Evolutionary conservation across 116 monocot genomes (phyloP), one percentile per base, ranked within the genome.

Genomic region (Trichopus zeylanicus): DNA sequence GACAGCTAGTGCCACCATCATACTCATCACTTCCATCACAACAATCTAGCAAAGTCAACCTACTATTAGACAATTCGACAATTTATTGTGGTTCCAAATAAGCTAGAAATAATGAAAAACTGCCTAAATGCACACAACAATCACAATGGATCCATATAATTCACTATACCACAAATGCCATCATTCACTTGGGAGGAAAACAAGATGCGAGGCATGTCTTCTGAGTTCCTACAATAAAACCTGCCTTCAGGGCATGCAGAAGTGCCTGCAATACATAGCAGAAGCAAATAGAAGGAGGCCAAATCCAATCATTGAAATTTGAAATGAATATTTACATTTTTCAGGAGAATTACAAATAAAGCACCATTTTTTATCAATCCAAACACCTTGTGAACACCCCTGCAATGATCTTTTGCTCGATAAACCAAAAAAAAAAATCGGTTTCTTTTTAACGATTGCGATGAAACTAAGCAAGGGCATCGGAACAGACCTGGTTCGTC

Each of bases 1-100:
- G 73, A 61, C 95, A 97, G 24, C 8, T 42, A 11, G 75, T 56
- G 26, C 69, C 70, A 27, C 77, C 70, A 52, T 81, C 79, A 61
- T 87, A 87, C 49, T 97, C 95, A 71, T 97, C 95, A 64, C 84
- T 90, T 75, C 90, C 95, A 80, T 90, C 90, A 57, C 95, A 90
- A 66, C 95, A 97, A 81, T 97, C 95, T 95, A 65, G 6, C 62
- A 61, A 59, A 38, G 56, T 39, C 13, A 1, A 42, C 1, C n/a
- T n/a, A 42, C 42, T 12, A 26, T n/a, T n/a, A n/a, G n/a, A n/a
- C 12, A 13, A 55, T 12, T 29, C 5, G 29, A 6, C 6, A 29
- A 18, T 13, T n/a, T n/a, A 55, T 53, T 31, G n/a, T 12, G 29
- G 5, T 55, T 5, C 27, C 7, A n/a, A 29, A 28, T 42, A 27